Evolutionary conservation across 805 yeast species (phyloP), one percentile per base, ranked within the genome.

Genomic region (Candida michaelii): DNA sequence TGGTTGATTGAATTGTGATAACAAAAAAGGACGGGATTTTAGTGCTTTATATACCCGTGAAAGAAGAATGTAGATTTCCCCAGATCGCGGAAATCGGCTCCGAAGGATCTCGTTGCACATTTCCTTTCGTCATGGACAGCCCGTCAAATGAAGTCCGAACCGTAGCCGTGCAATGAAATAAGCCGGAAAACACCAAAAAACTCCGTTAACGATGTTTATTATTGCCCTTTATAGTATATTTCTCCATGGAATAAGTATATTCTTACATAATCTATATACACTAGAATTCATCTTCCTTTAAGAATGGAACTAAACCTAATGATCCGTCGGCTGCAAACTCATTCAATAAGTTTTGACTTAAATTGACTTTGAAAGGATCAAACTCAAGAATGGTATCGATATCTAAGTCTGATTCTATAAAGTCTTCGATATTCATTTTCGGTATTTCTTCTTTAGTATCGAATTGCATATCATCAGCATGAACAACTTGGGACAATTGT

Each of bases 251-350:
- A n/a, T n/a, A n/a, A n/a, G n/a, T 21, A 21, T 8, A 21, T 21
- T 21, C 5, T 8, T 21, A 21, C 23, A 21, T 21, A 21, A 21
- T 21, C 23, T 21, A 21, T 25, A 25, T 25, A 25, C 29, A 25
- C 21, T 17, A 29, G 11, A 39, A 39, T 13, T 40, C 43, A 19
- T 39, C 42, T 12, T 30, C 25, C 7, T 30, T 84, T 43, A 85
- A 61, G 52, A 84, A 73, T 8, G 85, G 85, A 1, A 86, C 89
- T 42, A 85, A 63, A 1, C 91, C 91, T 30, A 85, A 63, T 0
- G 91, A 85, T 1, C 89, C 91, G 63, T 85, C 93, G 2, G 88
- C 88, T n/a, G 84, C 85, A 59, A 82, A 84, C 44, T 83, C 89
- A 43, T 60, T 51, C 61, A 62, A 41, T 25, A 56, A 33, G 14